Percentiles rank a stretch among this genome's conserved stretches.
phyloP scores from a whole-genome alignment of 257 asterid genomes.

The Solanum lycopersicoides region DNA sequence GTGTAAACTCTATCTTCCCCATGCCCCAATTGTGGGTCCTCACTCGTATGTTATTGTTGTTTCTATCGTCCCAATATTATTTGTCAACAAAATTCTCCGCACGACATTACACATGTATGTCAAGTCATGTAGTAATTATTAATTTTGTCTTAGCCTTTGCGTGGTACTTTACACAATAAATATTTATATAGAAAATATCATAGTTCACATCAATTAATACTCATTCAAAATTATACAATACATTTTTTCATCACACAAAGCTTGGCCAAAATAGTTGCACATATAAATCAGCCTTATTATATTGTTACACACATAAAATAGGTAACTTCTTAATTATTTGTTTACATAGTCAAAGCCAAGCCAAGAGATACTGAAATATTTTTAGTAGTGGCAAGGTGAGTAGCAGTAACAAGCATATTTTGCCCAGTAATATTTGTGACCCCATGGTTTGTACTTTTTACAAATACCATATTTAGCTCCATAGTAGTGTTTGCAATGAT shows the following conservation, averaged over 20 bases:
- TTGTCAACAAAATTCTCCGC: neutral
- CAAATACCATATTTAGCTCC: neutral
- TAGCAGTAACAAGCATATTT: neutral
- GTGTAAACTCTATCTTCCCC: too few species aligned
- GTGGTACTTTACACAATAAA: too few species aligned
- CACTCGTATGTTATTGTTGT: too few species aligned
- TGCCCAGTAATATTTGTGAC: neutral
- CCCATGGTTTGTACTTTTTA: neutral
- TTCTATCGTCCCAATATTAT: too few species aligned
- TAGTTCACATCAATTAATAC: neutral
- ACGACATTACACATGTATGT: neutral
- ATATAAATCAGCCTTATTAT: neutral
- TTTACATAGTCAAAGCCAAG: neutral
- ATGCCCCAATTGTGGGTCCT: too few species aligned
- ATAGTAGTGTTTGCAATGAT: neutral
- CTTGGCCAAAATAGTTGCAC: neutral
- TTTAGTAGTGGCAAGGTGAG: neutral
- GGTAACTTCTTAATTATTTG: neutral
- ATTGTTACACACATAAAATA: neutral
- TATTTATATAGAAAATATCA: neutral
- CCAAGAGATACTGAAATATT: neutral
- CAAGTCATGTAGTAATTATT: neutral
- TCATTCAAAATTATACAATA: neutral
- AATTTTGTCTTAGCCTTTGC: neutral
- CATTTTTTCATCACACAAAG: neutral